A percentile compares a stretch with the other conserved stretches of the same genome.
These are phyloP conservation scores for Macadamia tetraphylla DNA, from an alignment of 164 flowering plant genomes.

Conservation along the genomic window DNA sequence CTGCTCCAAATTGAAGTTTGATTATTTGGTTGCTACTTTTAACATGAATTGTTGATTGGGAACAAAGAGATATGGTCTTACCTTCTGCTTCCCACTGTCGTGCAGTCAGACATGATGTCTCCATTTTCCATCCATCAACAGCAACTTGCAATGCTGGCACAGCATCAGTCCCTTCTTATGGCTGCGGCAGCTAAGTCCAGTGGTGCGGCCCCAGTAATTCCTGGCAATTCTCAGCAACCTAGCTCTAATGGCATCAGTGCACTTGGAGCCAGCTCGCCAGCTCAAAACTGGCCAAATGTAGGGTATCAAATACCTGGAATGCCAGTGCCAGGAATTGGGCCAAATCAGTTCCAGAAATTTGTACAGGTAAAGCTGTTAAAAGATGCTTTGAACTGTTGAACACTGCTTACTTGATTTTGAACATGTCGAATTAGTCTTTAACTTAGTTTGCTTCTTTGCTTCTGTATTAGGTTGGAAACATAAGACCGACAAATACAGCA, in stretches of 20 bases:
- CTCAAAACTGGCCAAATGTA: slow-evolving; percentile 58
- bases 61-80: neutral
- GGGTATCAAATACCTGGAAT: slow-evolving; percentile 62
- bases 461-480: slow-evolving; percentile 33
- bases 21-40: too few relatives aligned
- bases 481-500: slow-evolving; percentile 23
- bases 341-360: slow-evolving; percentile 37
- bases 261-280: slow-evolving; percentile 18
- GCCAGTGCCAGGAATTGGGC: slow-evolving; percentile 39
- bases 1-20: too few relatives aligned
- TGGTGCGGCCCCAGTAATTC: slow-evolving; percentile 26
- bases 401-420: neutral
- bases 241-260: slow-evolving; percentile 31
- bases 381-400: neutral
- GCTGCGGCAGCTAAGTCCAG: slow-evolving; percentile 71
- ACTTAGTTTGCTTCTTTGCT: slow-evolving; percentile 4
- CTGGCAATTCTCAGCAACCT: slow-evolving; percentile 31
- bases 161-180: slow-evolving; percentile 82
- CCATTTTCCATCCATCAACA: slow-evolving; percentile 87
- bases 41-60: neutral
- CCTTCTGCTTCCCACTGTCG: slow-evolving; percentile 1
- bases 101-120: slow-evolving; percentile 82
- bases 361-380: slow-evolving; percentile 39
- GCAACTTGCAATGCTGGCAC: slow-evolving; percentile 79
- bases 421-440: neutral